phyloP scores from a whole-genome alignment of 768 basidiomycete genomes.

The Infundibulicybe gibba region DNA sequence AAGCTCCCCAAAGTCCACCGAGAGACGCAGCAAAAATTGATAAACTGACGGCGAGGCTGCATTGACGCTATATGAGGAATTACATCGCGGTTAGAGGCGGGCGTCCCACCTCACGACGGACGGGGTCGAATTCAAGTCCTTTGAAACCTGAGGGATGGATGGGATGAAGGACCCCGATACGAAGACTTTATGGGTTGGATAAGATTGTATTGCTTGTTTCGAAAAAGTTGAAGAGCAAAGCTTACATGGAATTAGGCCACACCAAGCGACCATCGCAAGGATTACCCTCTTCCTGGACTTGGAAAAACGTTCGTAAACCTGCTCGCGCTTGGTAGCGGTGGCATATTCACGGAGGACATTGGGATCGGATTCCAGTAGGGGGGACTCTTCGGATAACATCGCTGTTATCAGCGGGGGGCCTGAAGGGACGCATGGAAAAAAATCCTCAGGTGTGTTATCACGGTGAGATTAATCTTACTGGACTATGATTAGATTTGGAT shows the following conservation, averaged over 20 bases:
- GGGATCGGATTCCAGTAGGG: not conserved
- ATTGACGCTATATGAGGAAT: not conserved
- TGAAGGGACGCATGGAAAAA: too few relatives aligned
- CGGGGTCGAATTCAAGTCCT: not conserved
- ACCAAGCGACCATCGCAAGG: slow-evolving; percentile 52
- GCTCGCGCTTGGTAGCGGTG: not conserved
- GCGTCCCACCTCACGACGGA: not conserved
- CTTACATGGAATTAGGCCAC: slow-evolving; percentile 8
- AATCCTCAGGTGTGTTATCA: too few relatives aligned
- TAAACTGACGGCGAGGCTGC: not conserved
- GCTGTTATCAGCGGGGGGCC: too few relatives aligned
- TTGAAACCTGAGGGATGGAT: not conserved
- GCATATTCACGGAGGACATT: not conserved
- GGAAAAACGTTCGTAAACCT: slow-evolving; percentile 55
- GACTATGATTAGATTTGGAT: too few relatives aligned
- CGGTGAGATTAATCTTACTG: too few relatives aligned
- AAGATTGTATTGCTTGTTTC: not conserved
- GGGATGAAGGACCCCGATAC: not conserved
- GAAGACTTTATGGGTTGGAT: not conserved
- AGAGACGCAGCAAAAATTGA: not conserved
- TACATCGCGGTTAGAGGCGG: not conserved
- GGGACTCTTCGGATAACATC: not conserved
- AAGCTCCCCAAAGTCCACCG: not conserved
- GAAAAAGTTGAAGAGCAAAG: not conserved
- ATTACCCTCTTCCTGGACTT: slow-evolving; percentile 50